These are phyloP conservation scores for Didymella lethalis DNA, from an alignment of 2,329 filamentous ascomycete genomes.

Conservation along the genomic window DNA sequence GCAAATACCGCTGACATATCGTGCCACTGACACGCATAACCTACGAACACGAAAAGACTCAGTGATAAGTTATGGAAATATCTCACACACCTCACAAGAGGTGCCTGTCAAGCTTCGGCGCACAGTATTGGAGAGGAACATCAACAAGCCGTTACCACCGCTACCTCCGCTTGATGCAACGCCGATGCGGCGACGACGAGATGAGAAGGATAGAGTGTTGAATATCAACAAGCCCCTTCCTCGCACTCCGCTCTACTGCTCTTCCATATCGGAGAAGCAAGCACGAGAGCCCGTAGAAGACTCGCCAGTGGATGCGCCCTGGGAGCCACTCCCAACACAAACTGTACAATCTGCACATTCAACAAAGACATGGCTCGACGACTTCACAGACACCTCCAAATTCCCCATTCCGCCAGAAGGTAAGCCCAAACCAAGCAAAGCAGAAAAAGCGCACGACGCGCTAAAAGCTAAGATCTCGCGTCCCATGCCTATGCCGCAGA, in stretches of 20 bases:
- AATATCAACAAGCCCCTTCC: conserved; percentile 9
- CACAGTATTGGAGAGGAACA: conserved; percentile 8
- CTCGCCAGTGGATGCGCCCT: conserved; percentile 1
- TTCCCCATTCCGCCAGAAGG: neutral
- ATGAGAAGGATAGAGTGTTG: neutral
- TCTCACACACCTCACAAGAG: conserved; percentile 23
- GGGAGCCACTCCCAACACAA: neutral
- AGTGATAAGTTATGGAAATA: conserved; percentile 4
- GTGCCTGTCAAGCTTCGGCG: conserved; percentile 19
- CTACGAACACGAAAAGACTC: neutral
- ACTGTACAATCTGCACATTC: neutral
- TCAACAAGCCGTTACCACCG: conserved; percentile 29
- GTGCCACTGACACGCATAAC: neutral
- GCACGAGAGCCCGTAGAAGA: neutral
- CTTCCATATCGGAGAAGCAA: neutral
- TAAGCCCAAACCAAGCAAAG: conserved; percentile 11
- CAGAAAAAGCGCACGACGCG: conserved; percentile 4
- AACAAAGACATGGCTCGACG: neutral
- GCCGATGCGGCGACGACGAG: conserved; percentile 2
- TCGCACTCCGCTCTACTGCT: conserved; percentile 13
- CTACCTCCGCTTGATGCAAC: conserved; percentile 17
- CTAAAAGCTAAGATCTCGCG: conserved; percentile 38
- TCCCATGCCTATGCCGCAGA: conserved; percentile 23
- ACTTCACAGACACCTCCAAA: neutral
- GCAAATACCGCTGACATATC: neutral